These are phyloP conservation scores for Sphaerulina musiva DNA, from an alignment of 2,329 filamentous ascomycete species.

Conservation along the genomic window DNA sequence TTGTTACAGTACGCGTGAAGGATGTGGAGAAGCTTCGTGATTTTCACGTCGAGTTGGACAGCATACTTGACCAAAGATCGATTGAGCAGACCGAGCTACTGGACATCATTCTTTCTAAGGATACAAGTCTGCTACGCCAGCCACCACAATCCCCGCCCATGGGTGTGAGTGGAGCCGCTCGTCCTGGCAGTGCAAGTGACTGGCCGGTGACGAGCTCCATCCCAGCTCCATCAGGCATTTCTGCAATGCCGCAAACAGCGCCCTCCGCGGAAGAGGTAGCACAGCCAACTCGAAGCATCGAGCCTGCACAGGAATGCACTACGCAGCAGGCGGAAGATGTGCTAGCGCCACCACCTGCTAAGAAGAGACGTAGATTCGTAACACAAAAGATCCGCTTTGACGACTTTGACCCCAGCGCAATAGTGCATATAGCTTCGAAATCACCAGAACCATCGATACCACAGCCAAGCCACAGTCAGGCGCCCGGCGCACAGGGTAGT, in stretches of 20 bases:
- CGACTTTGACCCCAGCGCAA: conserved; percentile 33
- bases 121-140: conserved; percentile 65
- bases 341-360: conserved; percentile 4
- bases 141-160: conserved; percentile 49
- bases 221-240: neutral
- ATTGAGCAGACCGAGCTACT: conserved; percentile 89
- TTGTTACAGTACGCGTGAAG: conserved; percentile 70
- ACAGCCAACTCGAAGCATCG: neutral
- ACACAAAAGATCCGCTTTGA: conserved; percentile 51
- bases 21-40: conserved; percentile 43
- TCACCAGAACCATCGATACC: conserved; percentile 17
- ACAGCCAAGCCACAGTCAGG: conserved; percentile 20
- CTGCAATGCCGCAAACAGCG: neutral
- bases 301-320: neutral
- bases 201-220: neutral
- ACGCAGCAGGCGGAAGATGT: conserved; percentile 3
- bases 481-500: conserved; percentile 18
- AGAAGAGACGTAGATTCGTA: conserved; percentile 30
- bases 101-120: conserved; percentile 76
- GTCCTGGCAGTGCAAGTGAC: neutral
- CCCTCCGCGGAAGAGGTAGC: neutral
- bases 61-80: conserved; percentile 69
- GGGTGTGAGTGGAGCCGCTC: neutral
- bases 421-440: conserved; percentile 21
- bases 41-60: conserved; percentile 48